A percentile compares a stretch with the other conserved stretches of the same genome.
phyloP scores from a whole-genome alignment of 2,329 filamentous ascomycete species.

The Metarhizium robertsii region DNA sequence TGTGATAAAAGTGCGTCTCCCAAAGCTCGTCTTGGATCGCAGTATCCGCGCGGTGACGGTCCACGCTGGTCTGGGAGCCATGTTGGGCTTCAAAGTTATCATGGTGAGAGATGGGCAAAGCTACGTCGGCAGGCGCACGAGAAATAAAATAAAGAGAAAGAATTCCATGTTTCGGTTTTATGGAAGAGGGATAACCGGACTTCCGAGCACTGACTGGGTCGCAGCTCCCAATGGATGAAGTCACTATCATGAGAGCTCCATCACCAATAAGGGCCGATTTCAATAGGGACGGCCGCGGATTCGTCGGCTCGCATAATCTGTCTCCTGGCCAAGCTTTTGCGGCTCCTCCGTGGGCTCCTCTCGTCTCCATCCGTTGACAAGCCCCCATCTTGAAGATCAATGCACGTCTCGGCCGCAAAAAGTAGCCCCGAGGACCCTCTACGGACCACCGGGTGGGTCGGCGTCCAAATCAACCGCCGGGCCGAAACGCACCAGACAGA shows the following conservation, averaged over 20 bases:
- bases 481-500: too few relatives aligned
- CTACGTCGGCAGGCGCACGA: neutral
- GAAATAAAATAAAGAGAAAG: neutral
- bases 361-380: neutral
- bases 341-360: neutral
- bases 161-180: neutral
- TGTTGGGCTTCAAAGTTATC: neutral
- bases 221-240: neutral
- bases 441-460: neutral
- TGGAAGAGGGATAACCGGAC: neutral
- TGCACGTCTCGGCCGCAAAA: neutral
- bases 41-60: neutral
- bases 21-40: neutral
- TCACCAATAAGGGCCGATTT: neutral
- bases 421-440: neutral
- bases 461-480: neutral
- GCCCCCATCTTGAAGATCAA: neutral
- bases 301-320: neutral
- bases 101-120: neutral
- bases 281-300: neutral
- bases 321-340: neutral
- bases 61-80: neutral
- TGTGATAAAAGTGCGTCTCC: conserved; percentile 5
- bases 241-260: neutral
- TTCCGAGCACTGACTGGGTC: neutral